Conservation (phyloP, 2,329 filamentous ascomycete genomes). For the Pseudonectria buxi region DNA sequence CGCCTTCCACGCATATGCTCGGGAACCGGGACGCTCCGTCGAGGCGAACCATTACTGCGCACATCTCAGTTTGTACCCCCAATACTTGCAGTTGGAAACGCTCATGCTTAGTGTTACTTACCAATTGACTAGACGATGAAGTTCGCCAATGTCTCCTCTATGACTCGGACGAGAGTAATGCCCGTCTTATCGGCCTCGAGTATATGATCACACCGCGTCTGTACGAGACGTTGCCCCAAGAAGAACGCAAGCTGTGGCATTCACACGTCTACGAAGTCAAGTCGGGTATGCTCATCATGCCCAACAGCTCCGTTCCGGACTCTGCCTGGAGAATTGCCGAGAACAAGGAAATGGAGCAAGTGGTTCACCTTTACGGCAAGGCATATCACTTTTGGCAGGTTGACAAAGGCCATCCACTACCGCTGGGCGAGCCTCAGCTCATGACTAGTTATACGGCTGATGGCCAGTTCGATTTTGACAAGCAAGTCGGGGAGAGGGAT, state of each 20-base stretch:
- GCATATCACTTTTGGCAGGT: slow-evolving; percentile 83
- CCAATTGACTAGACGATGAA: slow-evolving; percentile 39
- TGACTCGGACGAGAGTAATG: slow-evolving; percentile 59
- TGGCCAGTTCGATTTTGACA: slow-evolving; percentile 43
- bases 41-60: slow-evolving; percentile 83
- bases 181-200: slow-evolving; percentile 75
- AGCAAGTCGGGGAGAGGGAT: slow-evolving; percentile 38
- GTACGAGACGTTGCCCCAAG: slow-evolving; percentile 56
- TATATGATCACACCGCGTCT: slow-evolving; percentile 74
- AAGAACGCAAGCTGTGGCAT: slow-evolving; percentile 75
- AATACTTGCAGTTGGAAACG: too few relatives aligned
- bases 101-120: slow-evolving; percentile 25
- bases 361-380: slow-evolving; percentile 73
- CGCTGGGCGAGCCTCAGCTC: slow-evolving; percentile 45
- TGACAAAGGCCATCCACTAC: slow-evolving; percentile 59
- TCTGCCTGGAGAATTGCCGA: slow-evolving; percentile 69
- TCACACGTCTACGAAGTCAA: slow-evolving; percentile 69
- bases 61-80: slow-evolving; percentile 56
- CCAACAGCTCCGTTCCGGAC: slow-evolving; percentile 51
- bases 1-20: slow-evolving; percentile 79
- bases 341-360: slow-evolving; percentile 71
- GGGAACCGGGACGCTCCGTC: slow-evolving; percentile 60
- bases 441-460: slow-evolving; percentile 48
- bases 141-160: slow-evolving; percentile 82
- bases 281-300: slow-evolving; percentile 75